Percentiles rank a stretch among this genome's conserved stretches.
These are phyloP conservation scores for Linderina pennispora DNA, from an alignment of 192 early-diverging fungal genomes.

Conservation along the genomic window DNA sequence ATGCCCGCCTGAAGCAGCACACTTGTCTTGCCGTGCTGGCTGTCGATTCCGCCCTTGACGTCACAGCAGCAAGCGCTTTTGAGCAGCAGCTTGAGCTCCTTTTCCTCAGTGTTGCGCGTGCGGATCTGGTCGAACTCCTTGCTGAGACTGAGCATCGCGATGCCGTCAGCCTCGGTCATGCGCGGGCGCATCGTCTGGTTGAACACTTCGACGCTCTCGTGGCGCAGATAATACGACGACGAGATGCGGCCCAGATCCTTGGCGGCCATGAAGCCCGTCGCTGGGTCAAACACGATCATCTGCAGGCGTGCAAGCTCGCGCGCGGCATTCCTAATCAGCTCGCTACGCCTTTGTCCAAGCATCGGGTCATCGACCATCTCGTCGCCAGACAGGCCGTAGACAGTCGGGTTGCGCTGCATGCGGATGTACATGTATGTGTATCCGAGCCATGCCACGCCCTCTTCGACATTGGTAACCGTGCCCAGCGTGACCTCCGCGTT, in stretches of 20 bases:
- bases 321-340: constrained; percentile 76
- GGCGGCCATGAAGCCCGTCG: constrained; percentile 74
- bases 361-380: constrained; percentile 74
- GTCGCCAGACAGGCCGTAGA: constrained; percentile 82
- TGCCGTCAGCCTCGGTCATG: constrained; percentile 92
- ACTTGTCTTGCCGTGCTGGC: constrained; percentile 88
- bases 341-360: constrained; percentile 71
- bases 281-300: constrained; percentile 89
- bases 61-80: constrained; percentile 74
- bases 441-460: constrained; percentile 93
- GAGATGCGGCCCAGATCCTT: constrained; percentile 93
- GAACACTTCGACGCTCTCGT: constrained; percentile 82
- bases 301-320: constrained; percentile 69
- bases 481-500: constrained; percentile 97
- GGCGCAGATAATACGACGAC: constrained; percentile 87
- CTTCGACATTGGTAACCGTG: constrained; percentile 91
- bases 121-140: constrained; percentile 95
- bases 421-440: constrained; percentile 97
- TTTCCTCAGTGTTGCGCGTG: constrained; percentile 80
- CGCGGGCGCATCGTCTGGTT: constrained; percentile 77
- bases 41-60: constrained; percentile 79
- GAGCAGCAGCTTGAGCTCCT: constrained; percentile 68
- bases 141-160: constrained; percentile 82
- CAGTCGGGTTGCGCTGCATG: constrained; percentile 91
- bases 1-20: constrained; percentile 88